Percentiles rank a stretch among this genome's conserved stretches.
Conservation (phyloP, 2,329 filamentous ascomycete genomes). For the Arthrinium puccinioides region DNA sequence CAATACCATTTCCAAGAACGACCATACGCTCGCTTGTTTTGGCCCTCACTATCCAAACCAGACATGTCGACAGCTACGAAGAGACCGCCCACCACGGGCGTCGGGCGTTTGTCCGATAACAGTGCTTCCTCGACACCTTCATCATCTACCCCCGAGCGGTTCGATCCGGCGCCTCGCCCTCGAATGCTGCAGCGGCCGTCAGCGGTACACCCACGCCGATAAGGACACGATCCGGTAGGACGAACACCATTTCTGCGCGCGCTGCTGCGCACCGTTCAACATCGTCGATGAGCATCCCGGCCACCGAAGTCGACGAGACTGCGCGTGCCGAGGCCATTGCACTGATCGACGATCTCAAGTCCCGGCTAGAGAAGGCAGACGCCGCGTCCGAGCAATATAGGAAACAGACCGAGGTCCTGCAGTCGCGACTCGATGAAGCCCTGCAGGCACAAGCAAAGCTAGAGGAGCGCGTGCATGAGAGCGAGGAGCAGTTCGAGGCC, state of each 20-base stretch:
- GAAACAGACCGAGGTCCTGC: slow-evolving; percentile 79
- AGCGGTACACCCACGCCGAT: slow-evolving; percentile 30
- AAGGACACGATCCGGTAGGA: slow-evolving; percentile 59
- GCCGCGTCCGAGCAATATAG: slow-evolving; percentile 68
- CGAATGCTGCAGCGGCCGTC: slow-evolving; percentile 34
- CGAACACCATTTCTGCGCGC: slow-evolving; percentile 63
- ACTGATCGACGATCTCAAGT: slow-evolving; percentile 75
- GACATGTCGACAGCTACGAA: slow-evolving; percentile 46
- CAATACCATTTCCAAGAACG: too few species aligned
- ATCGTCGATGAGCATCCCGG: slow-evolving; percentile 33
- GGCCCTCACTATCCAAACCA: slow-evolving; percentile 5
- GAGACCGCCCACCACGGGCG: slow-evolving; percentile 42
- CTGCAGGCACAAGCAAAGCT: slow-evolving; percentile 75
- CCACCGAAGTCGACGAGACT: slow-evolving; percentile 56
- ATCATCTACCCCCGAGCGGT: slow-evolving; percentile 22
- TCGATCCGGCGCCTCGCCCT: slow-evolving; percentile 44
- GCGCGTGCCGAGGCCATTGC: slow-evolving; percentile 73
- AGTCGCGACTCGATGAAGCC: slow-evolving; percentile 79
- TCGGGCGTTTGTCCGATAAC: slow-evolving; percentile 34
- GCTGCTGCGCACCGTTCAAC: slow-evolving; percentile 56
- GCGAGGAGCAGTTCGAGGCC: slow-evolving; percentile 73
- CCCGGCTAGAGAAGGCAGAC: slow-evolving; percentile 76
- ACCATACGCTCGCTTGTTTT: slow-evolving; percentile 1
- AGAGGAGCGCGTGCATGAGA: slow-evolving; percentile 83
- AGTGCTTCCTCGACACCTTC: slow-evolving; percentile 28